Percentiles rank a stretch among this genome's conserved stretches.
phyloP scores from a whole-genome alignment of 108 stramenopile species.

The Epithemia pelagica region DNA sequence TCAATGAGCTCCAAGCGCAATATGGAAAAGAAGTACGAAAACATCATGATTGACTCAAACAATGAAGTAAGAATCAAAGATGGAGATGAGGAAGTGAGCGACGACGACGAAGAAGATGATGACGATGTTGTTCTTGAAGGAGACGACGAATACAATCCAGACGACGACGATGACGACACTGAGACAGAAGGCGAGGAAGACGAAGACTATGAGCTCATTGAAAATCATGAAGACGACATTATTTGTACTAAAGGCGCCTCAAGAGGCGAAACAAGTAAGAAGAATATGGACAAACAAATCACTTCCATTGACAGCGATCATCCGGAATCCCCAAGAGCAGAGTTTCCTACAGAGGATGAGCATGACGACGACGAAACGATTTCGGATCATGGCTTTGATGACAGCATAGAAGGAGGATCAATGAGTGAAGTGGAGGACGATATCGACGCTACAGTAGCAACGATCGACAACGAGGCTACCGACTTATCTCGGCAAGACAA shows the following conservation, averaged over 20 bases:
- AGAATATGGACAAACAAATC: background rate
- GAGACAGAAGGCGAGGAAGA: background rate
- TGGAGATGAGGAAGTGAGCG: background rate
- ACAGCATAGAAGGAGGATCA: too few relatives aligned
- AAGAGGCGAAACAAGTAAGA: background rate
- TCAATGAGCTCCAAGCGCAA: background rate
- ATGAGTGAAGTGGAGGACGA: too few relatives aligned
- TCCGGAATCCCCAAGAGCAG: too few relatives aligned
- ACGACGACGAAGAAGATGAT: background rate
- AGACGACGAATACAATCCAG: background rate
- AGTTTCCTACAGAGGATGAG: too few relatives aligned
- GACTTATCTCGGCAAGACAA: too few relatives aligned
- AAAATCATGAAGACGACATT: slow-evolving; percentile 3
- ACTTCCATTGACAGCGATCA: background rate
- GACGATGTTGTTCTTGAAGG: background rate
- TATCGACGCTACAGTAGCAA: too few relatives aligned
- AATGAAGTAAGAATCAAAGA: background rate
- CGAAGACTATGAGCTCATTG: background rate
- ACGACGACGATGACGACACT: slow-evolving; percentile 2
- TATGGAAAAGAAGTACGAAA: background rate
- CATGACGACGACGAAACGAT: too few relatives aligned
- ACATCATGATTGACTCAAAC: background rate
- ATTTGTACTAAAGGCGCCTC: background rate
- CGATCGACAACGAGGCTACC: too few relatives aligned
- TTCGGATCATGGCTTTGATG: too few relatives aligned